These are phyloP conservation scores for Pyricularia sp. DNA, from an alignment of 2,329 filamentous ascomycete genomes.

Conservation along the genomic window DNA sequence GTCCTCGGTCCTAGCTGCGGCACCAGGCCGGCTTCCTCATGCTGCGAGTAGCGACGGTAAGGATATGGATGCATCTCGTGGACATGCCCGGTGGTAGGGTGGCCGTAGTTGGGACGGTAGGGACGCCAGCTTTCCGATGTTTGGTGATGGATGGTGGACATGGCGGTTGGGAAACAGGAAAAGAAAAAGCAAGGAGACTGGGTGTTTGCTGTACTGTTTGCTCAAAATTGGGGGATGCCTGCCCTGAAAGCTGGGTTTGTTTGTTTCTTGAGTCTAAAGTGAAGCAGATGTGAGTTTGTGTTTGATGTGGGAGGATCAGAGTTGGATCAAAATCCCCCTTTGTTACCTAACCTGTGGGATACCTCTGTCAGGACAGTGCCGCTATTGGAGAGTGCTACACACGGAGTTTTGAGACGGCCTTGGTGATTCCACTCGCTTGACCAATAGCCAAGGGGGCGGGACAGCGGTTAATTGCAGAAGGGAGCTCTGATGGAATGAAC, in stretches of 20 bases:
- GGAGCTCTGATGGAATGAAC: neutral
- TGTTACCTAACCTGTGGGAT: neutral
- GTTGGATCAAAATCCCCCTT: neutral
- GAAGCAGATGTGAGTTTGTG: neutral
- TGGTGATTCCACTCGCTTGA: neutral
- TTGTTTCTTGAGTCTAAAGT: neutral
- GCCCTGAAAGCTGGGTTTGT: neutral
- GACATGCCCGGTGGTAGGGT: neutral
- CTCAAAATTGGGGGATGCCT: neutral
- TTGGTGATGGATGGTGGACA: neutral
- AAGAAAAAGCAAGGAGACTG: neutral
- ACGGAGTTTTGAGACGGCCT: neutral
- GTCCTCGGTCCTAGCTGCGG: neutral
- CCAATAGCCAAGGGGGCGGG: neutral
- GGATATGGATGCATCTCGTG: slow-evolving; percentile 6
- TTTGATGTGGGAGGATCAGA: neutral
- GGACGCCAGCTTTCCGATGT: slow-evolving; percentile 1
- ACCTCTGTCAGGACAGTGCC: neutral
- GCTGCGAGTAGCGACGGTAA: slow-evolving; percentile 1
- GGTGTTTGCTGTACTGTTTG: neutral
- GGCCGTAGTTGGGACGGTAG: neutral
- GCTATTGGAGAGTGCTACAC: neutral
- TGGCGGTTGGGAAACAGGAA: neutral
- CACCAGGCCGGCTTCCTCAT: neutral
- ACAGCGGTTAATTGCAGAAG: neutral